phyloP scores from a whole-genome alignment of 768 basidiomycete genomes.

The Kwoniella pini region DNA sequence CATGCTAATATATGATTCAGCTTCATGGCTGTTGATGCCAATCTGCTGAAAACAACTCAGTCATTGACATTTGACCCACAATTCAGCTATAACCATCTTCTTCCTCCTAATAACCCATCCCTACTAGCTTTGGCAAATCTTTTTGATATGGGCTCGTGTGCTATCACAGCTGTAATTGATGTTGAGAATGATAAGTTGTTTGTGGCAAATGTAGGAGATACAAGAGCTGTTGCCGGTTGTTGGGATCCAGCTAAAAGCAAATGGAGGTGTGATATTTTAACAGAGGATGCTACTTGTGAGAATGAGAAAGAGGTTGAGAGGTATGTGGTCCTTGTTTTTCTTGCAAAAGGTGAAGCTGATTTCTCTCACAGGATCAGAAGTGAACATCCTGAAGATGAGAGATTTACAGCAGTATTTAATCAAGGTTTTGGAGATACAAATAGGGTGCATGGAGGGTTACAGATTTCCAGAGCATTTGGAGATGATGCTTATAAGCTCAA shows the following conservation, averaged over 20 bases:
- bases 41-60: constrained; percentile 74
- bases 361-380: constrained; percentile 15
- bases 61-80: constrained; percentile 59
- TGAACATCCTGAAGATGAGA: constrained; percentile 36
- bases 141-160: constrained; percentile 85
- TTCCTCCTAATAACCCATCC: constrained; percentile 12
- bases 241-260: constrained; percentile 59
- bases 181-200: constrained; percentile 76
- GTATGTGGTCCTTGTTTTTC: constrained; percentile 57
- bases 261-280: constrained; percentile 87
- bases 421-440: constrained; percentile 10
- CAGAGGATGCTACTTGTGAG: constrained; percentile 88
- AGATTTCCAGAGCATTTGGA: constrained; percentile 36
- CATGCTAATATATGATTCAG: constrained; percentile 58
- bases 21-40: constrained; percentile 74
- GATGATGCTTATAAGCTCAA: constrained; percentile 36
- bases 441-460: constrained; percentile 26
- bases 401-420: constrained; percentile 15
- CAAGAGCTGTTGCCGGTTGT: constrained; percentile 87
- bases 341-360: not conserved
- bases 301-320: constrained; percentile 80
- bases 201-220: constrained; percentile 87
- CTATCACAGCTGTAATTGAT: constrained; percentile 81
- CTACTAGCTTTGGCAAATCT: constrained; percentile 67
- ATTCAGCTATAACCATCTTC: not conserved